Conservation (phyloP, 306 rosid genomes). For the Corylus americana region DNA sequence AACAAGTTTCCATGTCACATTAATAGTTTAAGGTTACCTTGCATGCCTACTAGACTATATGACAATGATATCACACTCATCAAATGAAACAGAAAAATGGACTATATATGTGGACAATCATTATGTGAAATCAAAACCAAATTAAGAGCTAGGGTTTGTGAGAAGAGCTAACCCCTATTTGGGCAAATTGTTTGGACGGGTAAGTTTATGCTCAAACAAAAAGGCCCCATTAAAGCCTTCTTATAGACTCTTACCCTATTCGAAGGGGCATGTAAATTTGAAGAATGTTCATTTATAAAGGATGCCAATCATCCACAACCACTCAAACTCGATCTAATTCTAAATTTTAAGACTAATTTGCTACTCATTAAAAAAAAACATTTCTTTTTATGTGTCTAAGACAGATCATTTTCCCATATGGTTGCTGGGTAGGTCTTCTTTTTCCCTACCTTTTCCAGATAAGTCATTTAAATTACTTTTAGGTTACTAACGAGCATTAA, state of each 20-base stretch:
- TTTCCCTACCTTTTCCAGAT: background rate
- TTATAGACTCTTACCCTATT: no score
- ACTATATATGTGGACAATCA: background rate
- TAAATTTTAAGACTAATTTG: background rate
- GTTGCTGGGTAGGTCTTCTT: background rate
- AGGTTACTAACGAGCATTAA: background rate
- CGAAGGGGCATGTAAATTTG: no score
- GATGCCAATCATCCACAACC: no score
- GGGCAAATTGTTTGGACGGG: no score
- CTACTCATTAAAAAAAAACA: background rate
- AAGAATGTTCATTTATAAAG: no score
- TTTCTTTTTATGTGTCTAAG: no score
- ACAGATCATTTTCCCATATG: background rate
- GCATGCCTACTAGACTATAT: background rate
- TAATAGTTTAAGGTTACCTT: background rate
- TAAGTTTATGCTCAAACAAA: no score
- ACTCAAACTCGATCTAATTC: background rate
- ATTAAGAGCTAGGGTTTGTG: background rate
- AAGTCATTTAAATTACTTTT: background rate
- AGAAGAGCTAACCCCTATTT: no score
- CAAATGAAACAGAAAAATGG: background rate
- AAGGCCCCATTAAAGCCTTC: no score
- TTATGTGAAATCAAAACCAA: background rate
- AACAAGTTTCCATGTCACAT: background rate
- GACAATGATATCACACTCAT: background rate